Evolutionary conservation across 1,284 basidiomycete genomes (phyloP).

Genomic region (Golubevia pallescens): DNA sequence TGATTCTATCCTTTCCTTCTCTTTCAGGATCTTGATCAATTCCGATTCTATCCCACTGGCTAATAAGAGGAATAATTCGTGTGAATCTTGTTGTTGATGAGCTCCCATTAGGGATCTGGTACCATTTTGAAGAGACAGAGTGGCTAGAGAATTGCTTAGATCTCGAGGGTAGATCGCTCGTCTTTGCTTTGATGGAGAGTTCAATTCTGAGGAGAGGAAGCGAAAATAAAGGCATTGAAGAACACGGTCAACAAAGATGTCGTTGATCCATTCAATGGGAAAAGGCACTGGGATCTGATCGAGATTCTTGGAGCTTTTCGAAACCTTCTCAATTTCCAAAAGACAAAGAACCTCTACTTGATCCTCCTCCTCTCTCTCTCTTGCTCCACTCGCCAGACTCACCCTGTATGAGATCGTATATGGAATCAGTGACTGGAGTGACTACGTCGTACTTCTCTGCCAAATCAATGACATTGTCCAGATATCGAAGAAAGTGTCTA

Average conservation of each 20-base stretch:
- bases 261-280: too few species aligned
- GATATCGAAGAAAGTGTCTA: conserved; percentile 20
- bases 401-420: conserved; percentile 34
- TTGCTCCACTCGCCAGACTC: conserved; percentile 1
- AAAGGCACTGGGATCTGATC: too few species aligned
- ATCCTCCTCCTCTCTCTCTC: background rate
- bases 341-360: background rate
- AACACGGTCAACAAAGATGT: too few species aligned
- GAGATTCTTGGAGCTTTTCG: too few species aligned
- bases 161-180: conserved; percentile 28
- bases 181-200: conserved; percentile 13
- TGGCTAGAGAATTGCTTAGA: conserved; percentile 35
- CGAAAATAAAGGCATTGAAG: background rate
- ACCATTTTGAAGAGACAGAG: conserved; percentile 28
- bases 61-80: conserved; percentile 57
- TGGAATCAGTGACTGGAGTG: conserved; percentile 52
- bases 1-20: background rate
- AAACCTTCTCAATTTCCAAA: background rate
- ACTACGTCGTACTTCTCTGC: conserved; percentile 49
- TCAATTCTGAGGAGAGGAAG: conserved; percentile 18
- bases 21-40: conserved; percentile 19
- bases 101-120: conserved; percentile 46
- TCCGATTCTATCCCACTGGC: conserved; percentile 49
- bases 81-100: conserved; percentile 62
- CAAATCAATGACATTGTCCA: conserved; percentile 23